These are phyloP conservation scores for Hawksworthiomyces lignivorus DNA, from an alignment of 2,329 filamentous ascomycete species.

Conservation along the genomic window DNA sequence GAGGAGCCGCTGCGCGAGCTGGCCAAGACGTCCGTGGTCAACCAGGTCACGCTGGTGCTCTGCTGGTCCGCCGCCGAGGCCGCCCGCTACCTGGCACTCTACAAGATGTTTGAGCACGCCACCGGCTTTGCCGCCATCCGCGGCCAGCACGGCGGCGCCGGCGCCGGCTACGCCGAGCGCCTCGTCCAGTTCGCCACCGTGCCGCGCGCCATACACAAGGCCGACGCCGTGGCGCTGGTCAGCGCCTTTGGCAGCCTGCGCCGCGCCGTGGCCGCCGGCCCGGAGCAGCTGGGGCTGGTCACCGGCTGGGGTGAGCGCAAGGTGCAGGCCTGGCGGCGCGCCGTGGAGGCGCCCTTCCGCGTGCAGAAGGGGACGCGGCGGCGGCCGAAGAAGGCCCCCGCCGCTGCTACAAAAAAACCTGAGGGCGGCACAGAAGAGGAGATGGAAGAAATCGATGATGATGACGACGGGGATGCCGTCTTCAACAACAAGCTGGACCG, in stretches of 20 bases:
- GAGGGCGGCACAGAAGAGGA: background rate
- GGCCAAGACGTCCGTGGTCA: conserved; percentile 85
- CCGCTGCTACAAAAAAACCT: conserved; percentile 18
- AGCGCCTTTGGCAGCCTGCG: conserved; percentile 85
- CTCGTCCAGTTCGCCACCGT: conserved; percentile 90
- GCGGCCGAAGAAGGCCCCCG: conserved; percentile 14
- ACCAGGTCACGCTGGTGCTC: conserved; percentile 84
- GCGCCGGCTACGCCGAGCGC: conserved; percentile 74
- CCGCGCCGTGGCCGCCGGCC: conserved; percentile 77
- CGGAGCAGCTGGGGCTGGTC: conserved; percentile 78
- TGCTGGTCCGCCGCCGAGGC: conserved; percentile 95
- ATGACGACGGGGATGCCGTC: conserved; percentile 6
- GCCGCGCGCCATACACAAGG: conserved; percentile 85
- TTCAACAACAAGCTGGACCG: conserved; percentile 2
- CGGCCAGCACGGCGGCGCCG: conserved; percentile 71
- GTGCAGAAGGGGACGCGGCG: conserved; percentile 60
- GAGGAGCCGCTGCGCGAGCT: conserved; percentile 84
- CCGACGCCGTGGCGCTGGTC: conserved; percentile 83
- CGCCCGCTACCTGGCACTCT: conserved; percentile 86
- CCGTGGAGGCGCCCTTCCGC: conserved; percentile 79
- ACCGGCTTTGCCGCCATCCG: conserved; percentile 66
- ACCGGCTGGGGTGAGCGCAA: conserved; percentile 94
- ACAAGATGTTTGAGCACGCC: conserved; percentile 89
- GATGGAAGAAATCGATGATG: background rate
- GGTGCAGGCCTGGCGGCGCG: conserved; percentile 74